Evolutionary conservation across 2,329 filamentous ascomycete species (phyloP).

Genomic region (Metarhizium sp.): DNA sequence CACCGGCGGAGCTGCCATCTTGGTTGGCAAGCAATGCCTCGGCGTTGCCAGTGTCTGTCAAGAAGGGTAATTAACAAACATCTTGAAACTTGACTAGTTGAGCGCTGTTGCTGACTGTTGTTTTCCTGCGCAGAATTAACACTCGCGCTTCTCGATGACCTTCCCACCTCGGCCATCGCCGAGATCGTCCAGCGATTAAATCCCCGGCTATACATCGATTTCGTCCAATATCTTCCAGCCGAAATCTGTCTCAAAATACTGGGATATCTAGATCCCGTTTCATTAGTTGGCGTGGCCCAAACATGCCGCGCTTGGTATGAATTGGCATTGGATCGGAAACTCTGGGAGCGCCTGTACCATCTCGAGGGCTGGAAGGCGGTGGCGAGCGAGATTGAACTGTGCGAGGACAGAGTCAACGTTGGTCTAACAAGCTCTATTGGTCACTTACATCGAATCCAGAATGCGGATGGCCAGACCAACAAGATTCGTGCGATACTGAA

Average conservation of each 20-base stretch:
- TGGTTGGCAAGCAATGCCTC: conserved; percentile 43
- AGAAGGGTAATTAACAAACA: conserved; percentile 18
- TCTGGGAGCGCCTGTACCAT: conserved; percentile 80
- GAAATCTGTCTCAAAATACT: conserved; percentile 90
- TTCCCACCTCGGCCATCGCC: conserved; percentile 72
- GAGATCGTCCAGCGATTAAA: conserved; percentile 72
- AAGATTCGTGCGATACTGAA: conserved; percentile 47
- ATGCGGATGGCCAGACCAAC: conserved; percentile 40
- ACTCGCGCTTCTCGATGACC: conserved; percentile 64
- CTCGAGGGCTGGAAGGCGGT: conserved; percentile 80
- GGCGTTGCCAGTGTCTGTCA: conserved; percentile 37
- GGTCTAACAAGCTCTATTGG: conserved; percentile 27
- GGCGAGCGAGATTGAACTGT: conserved; percentile 52
- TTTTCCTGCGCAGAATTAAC: conserved; percentile 54
- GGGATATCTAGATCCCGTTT: conserved; percentile 71
- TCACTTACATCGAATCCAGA: conserved; percentile 33
- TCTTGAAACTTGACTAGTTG: conserved; percentile 27
- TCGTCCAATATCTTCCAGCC: conserved; percentile 72
- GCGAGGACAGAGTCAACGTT: conserved; percentile 51
- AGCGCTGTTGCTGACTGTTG: conserved; percentile 10
- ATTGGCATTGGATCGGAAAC: conserved; percentile 68
- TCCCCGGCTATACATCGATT: conserved; percentile 86
- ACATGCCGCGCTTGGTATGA: conserved; percentile 77
- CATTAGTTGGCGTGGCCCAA: conserved; percentile 68
- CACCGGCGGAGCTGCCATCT: conserved; percentile 34